Evolutionary conservation across 2,329 filamentous ascomycete genomes (phyloP).

Genomic region (Penicillium sp.): DNA sequence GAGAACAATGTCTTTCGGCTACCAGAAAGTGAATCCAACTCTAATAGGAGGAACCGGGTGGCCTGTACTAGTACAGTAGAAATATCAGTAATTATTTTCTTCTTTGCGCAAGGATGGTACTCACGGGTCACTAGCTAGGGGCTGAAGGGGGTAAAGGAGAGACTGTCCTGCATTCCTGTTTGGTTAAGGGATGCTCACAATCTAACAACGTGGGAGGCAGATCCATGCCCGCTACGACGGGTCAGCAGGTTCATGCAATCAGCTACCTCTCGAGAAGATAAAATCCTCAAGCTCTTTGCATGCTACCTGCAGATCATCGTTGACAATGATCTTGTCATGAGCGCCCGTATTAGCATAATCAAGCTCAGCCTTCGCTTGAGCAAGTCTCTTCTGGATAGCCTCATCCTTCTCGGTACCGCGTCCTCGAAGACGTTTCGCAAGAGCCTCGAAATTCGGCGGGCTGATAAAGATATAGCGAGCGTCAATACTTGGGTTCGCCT

Average conservation of each 20-base stretch:
- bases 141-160: no score
- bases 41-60: neutral
- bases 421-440: slow-evolving; percentile 69
- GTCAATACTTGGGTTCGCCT: slow-evolving; percentile 61
- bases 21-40: neutral
- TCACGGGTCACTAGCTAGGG: neutral
- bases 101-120: neutral
- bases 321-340: slow-evolving; percentile 61
- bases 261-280: neutral
- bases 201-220: neutral
- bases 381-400: slow-evolving; percentile 63
- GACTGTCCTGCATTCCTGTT: no score
- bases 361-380: slow-evolving; percentile 68
- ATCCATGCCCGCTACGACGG: neutral
- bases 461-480: slow-evolving; percentile 78
- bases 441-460: slow-evolving; percentile 68
- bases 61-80: neutral
- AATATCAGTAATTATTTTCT: neutral
- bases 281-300: slow-evolving; percentile 40
- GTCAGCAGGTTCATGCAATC: neutral
- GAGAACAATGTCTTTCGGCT: neutral
- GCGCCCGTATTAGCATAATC: slow-evolving; percentile 66
- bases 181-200: neutral
- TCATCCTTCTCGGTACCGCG: slow-evolving; percentile 72
- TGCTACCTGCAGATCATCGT: slow-evolving; percentile 58